Conservation (phyloP, 176 grass and related monocot species). For the Carex kokanica region DNA sequence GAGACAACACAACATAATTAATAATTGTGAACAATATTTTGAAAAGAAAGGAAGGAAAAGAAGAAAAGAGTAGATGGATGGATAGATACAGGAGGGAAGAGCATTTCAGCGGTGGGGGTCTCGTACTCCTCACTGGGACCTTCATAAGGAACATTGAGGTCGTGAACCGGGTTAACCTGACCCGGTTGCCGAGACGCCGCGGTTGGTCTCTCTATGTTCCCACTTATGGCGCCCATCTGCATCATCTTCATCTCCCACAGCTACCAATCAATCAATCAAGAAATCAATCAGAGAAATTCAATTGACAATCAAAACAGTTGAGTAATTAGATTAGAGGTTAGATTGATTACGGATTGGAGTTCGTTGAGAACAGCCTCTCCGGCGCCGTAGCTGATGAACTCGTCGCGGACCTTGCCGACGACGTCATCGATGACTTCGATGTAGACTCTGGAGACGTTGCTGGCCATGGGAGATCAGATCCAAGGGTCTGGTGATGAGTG, state of each 20-base stretch:
- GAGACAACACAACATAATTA: background rate
- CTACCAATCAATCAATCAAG: slow-evolving; percentile 35
- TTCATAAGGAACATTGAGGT: slow-evolving; percentile 95
- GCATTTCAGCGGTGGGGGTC: slow-evolving; percentile 81
- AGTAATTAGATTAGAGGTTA: background rate
- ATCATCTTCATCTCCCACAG: slow-evolving; percentile 99
- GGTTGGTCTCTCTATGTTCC: slow-evolving; percentile 48
- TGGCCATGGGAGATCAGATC: slow-evolving; percentile 48
- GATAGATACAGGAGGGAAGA: slow-evolving; percentile 62
- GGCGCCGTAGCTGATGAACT: slow-evolving; percentile 79
- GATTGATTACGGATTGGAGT: slow-evolving; percentile 64
- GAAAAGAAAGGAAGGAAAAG: background rate
- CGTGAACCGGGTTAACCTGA: slow-evolving; percentile 55
- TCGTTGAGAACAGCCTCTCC: slow-evolving; percentile 78
- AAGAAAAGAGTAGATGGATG: background rate
- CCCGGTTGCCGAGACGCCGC: background rate
- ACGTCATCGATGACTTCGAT: slow-evolving; percentile 92
- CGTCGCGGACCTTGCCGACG: slow-evolving; percentile 75
- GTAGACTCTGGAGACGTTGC: slow-evolving; percentile 86
- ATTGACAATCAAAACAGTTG: background rate
- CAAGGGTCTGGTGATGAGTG: too few relatives aligned
- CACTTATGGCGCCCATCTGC: slow-evolving; percentile 80
- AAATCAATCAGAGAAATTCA: background rate
- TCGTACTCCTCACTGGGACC: slow-evolving; percentile 89
- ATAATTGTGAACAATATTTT: background rate